phyloP scores from a whole-genome alignment of 306 rosid genomes.

The Inga oerstediana region DNA sequence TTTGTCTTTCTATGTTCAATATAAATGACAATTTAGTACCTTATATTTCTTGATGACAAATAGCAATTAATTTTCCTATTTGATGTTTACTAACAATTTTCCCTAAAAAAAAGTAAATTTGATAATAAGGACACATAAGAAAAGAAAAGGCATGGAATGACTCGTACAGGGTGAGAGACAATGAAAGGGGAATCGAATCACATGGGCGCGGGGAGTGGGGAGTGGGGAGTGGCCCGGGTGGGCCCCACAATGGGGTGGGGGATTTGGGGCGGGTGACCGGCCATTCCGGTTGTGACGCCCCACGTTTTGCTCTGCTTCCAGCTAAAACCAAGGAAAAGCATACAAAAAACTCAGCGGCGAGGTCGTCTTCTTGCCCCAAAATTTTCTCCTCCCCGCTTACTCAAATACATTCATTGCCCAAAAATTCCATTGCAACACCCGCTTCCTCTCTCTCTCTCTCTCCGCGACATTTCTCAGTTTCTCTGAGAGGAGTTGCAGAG shows the following conservation, averaged over 20 bases:
- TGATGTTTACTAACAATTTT: no score
- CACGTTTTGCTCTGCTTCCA: not conserved
- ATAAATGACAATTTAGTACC: no score
- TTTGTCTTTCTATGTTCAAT: no score
- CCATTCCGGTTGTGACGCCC: constrained; percentile 41
- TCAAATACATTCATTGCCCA: not conserved
- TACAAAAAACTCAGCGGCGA: not conserved
- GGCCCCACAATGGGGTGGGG: constrained; percentile 33
- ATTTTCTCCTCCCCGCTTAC: not conserved
- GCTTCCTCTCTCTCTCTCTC: not conserved
- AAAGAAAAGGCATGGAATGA: no score
- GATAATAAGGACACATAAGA: no score
- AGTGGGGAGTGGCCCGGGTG: constrained; percentile 25
- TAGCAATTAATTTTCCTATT: no score
- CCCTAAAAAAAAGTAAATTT: no score
- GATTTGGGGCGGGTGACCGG: constrained; percentile 35
- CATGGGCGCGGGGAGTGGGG: constrained; percentile 38
- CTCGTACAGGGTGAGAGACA: not conserved
- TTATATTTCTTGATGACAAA: no score
- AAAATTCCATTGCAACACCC: not conserved
- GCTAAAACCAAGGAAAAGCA: not conserved
- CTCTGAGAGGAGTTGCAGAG: constrained; percentile 42
- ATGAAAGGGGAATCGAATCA: constrained; percentile 33
- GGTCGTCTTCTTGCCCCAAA: not conserved
- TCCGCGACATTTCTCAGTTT: constrained; percentile 20